Base-by-base conservation (phyloP, 805 yeast species). In the Scheffersomyces lignosus region DNA sequence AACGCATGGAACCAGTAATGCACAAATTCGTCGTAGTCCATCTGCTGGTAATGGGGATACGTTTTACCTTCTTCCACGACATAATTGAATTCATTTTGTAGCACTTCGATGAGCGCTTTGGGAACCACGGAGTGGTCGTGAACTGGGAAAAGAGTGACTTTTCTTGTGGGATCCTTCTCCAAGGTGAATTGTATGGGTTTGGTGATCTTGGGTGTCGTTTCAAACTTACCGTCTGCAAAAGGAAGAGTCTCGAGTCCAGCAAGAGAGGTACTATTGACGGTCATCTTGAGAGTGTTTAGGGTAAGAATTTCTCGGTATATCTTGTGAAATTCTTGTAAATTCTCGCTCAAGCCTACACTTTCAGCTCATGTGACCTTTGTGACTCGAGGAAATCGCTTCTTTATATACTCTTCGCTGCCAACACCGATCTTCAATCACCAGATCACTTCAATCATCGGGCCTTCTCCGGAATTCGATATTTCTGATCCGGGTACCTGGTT, bases 61-160 rank as follows among this genome's bases (percentile, higher is more conserved):
- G 96, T 87, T 25, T 66, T 61, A 4, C 97, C 97, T 29, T 70
- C 77, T 23, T 75, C 84, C 5, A 89, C 71, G 37, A 85, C 87
- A 12, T 55, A 49, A 56, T 85, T 86, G 65, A 85, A 77, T 40
- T 78, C 75, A 3, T 61, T 54, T 38, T 58, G 67, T 44, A 86
- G 50, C 27, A 57, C 70, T 1, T 66, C 58, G 4, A 81, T 41
- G 15, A 88, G 60, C 0, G 62, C 58, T 1, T 42, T 47, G 0
- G 95, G 89, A 4, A 85, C 59, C 15, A 71, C 71, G 1, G 54
- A 46, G 2, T 66, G 38, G 7, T 70, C 58, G 43, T 77, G 75
- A 29, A 81, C 69, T 2, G 90, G 89, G 33, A 79, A 63, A 1
- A 87, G 60, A 0, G 90, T 82, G 1, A 79, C 88, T 1, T 51